A percentile compares a stretch with the other conserved stretches of the same genome.
These are phyloP conservation scores for Fusarium tuaranense DNA, from an alignment of 2,329 filamentous ascomycete genomes.

Conservation along the genomic window DNA sequence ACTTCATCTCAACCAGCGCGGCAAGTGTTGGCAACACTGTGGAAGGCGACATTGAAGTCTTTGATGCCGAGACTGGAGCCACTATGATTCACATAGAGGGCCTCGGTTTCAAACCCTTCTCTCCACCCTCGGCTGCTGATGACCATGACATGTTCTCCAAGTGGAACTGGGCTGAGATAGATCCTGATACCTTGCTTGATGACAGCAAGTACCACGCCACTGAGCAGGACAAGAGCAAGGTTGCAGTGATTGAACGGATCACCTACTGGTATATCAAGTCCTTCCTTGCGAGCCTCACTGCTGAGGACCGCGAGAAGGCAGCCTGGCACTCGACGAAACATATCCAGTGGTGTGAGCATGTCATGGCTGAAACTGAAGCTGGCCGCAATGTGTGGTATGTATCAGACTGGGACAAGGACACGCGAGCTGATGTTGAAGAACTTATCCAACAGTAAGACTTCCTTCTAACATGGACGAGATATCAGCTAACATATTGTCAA, in stretches of 20 bases:
- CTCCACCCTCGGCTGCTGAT: background rate
- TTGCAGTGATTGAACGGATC: background rate
- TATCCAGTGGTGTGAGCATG: background rate
- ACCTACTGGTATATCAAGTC: background rate
- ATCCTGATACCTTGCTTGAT: background rate
- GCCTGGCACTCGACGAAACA: background rate
- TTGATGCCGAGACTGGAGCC: background rate
- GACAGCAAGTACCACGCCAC: background rate
- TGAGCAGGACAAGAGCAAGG: background rate
- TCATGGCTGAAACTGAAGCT: background rate
- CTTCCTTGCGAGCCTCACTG: background rate
- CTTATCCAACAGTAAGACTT: background rate
- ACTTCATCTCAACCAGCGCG: background rate
- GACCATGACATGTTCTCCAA: background rate
- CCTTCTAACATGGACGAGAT: background rate
- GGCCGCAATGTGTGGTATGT: background rate
- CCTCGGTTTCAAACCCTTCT: background rate
- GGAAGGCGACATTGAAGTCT: background rate
- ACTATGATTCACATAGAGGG: background rate
- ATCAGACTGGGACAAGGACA: background rate
- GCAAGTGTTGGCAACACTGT: background rate
- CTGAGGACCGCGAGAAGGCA: background rate
- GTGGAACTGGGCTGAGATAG: background rate
- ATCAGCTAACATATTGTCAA: background rate
- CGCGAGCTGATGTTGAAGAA: background rate